Evolutionary conservation across 2,329 filamentous ascomycete genomes (phyloP).

Genomic region (Colletotrichum eremochloae): DNA sequence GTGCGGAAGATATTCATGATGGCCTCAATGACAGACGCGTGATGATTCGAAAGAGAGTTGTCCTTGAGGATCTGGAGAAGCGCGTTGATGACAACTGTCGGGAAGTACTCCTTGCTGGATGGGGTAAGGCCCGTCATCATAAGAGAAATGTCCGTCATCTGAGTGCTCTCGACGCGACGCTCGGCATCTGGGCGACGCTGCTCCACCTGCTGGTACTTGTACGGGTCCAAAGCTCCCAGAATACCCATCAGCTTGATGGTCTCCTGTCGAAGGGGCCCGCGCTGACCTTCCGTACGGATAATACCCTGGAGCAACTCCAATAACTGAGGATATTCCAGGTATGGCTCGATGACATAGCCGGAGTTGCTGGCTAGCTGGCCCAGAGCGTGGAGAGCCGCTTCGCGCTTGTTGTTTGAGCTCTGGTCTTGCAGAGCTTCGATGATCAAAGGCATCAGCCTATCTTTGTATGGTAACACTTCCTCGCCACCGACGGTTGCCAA

Average conservation of each 20-base stretch:
- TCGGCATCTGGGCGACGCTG: slow-evolving; percentile 89
- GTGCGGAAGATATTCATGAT: slow-evolving; percentile 99
- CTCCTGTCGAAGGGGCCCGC: slow-evolving; percentile 87
- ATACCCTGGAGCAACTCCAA: slow-evolving; percentile 94
- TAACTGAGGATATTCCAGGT: slow-evolving; percentile 93
- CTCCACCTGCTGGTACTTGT: slow-evolving; percentile 95
- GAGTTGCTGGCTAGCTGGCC: slow-evolving; percentile 96
- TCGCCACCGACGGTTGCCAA: slow-evolving; percentile 93
- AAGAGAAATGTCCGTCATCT: slow-evolving; percentile 91
- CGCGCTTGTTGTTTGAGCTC: slow-evolving; percentile 88
- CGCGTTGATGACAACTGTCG: slow-evolving; percentile 97
- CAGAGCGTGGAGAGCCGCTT: slow-evolving; percentile 89
- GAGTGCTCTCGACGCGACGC: slow-evolving; percentile 71
- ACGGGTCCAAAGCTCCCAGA: slow-evolving; percentile 92
- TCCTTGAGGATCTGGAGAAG: slow-evolving; percentile 93
- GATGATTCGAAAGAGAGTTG: slow-evolving; percentile 88
- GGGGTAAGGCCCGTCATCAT: slow-evolving; percentile 98
- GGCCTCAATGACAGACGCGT: slow-evolving; percentile 94
- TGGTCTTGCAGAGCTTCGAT: slow-evolving; percentile 95
- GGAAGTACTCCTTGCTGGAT: slow-evolving; percentile 98
- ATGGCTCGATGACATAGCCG: slow-evolving; percentile 97
- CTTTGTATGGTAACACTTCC: slow-evolving; percentile 93
- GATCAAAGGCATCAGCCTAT: slow-evolving; percentile 93
- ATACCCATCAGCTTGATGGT: slow-evolving; percentile 98
- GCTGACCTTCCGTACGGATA: slow-evolving; percentile 88